Evolutionary conservation across 495 filamentous ascomycete genomes (phyloP).

Genomic region (Neurospora terricola): DNA sequence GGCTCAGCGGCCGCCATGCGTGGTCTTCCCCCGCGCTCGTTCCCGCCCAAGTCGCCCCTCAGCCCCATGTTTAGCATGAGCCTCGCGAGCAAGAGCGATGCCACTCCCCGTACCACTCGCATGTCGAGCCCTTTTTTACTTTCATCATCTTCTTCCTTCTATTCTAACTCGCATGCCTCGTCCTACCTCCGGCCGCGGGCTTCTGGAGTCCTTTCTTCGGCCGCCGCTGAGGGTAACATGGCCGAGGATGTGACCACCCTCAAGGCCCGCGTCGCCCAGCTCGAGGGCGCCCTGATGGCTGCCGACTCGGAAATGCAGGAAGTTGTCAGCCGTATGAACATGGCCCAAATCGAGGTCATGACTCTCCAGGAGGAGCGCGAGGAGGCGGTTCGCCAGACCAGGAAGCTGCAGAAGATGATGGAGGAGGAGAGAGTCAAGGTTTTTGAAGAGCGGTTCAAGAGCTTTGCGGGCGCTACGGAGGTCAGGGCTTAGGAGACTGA

Average conservation of each 20-base stretch:
- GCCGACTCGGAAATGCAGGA: constrained; percentile 92
- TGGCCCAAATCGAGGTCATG: constrained; percentile 88
- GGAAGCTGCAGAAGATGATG: constrained; percentile 53
- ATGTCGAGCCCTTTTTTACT: constrained; percentile 18
- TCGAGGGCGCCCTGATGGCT: constrained; percentile 71
- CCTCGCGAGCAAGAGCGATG: constrained; percentile 13
- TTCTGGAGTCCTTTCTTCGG: constrained; percentile 28
- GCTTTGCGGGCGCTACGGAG: constrained; percentile 11
- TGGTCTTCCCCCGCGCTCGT: constrained; percentile 27
- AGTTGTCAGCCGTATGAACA: constrained; percentile 84
- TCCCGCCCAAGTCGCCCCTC: constrained; percentile 46
- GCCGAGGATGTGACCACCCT: constrained; percentile 61
- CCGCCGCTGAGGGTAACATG: constrained; percentile 35
- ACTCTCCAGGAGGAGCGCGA: constrained; percentile 87
- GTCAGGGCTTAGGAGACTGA: constrained; percentile 7
- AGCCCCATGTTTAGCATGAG: constrained; percentile 50
- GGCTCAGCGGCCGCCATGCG: constrained; percentile 6
- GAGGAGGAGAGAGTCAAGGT: constrained; percentile 37
- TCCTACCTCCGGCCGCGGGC: constrained; percentile 18
- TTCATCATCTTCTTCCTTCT: not conserved
- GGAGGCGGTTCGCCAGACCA: constrained; percentile 73
- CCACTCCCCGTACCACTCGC: constrained; percentile 16
- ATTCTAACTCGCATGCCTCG: not conserved
- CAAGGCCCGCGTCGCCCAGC: constrained; percentile 52
- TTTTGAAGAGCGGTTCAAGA: constrained; percentile 37